Conservation (phyloP, 2,329 filamentous ascomycete genomes). For the Lomentospora prolificans region DNA sequence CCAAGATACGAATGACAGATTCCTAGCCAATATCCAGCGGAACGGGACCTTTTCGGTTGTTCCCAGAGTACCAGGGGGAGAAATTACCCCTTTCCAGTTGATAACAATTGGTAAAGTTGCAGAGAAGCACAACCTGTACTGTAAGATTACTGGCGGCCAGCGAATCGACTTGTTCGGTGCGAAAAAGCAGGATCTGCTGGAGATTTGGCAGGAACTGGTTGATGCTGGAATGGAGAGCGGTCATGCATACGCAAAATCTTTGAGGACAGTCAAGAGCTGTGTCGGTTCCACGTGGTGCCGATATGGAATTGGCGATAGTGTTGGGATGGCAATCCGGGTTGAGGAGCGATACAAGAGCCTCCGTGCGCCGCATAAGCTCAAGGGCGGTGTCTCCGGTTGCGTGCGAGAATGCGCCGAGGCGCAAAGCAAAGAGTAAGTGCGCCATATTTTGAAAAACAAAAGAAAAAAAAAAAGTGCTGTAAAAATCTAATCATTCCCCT, state of each 20-base stretch:
- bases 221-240: constrained; percentile 84
- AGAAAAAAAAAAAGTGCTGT: neutral
- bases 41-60: constrained; percentile 88
- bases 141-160: constrained; percentile 86
- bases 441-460: neutral
- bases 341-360: constrained; percentile 91
- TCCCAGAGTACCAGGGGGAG: constrained; percentile 71
- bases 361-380: constrained; percentile 81
- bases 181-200: constrained; percentile 72
- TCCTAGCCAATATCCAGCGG: constrained; percentile 80
- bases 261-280: constrained; percentile 85
- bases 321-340: constrained; percentile 78
- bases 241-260: constrained; percentile 81
- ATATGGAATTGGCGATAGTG: constrained; percentile 80
- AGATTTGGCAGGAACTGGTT: constrained; percentile 73
- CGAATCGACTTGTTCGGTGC: constrained; percentile 91
- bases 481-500: neutral
- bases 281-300: constrained; percentile 88
- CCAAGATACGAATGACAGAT: constrained; percentile 86
- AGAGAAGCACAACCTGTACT: constrained; percentile 75
- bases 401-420: constrained; percentile 91
- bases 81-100: constrained; percentile 80
- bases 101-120: constrained; percentile 77
- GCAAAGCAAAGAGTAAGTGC: constrained; percentile 72
- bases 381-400: constrained; percentile 81